phyloP scores from a whole-genome alignment of 371 early-diverging fungal genomes.

The Gilbertella persicaria region DNA sequence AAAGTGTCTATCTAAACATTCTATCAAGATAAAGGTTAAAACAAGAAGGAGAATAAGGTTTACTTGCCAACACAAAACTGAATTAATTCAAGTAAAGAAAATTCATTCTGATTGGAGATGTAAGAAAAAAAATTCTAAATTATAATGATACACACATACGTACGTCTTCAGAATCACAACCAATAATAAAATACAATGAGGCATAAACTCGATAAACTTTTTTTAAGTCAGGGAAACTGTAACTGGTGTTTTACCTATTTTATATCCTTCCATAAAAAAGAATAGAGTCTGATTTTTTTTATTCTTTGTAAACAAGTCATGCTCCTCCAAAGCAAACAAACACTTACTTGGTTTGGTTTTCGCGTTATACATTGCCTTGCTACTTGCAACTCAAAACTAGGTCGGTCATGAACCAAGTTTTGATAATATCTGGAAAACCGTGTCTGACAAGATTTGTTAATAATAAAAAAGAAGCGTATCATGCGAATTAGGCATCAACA shows the following conservation, averaged over 20 bases:
- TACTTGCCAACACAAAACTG: constrained; percentile 50
- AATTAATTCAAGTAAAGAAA: constrained; percentile 48
- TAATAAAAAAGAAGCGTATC: constrained; percentile 45
- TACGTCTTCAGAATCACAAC: constrained; percentile 36
- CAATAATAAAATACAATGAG: constrained; percentile 48
- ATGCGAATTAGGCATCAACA: constrained; percentile 7
- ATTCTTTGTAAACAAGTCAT: not conserved
- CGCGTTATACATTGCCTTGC: constrained; percentile 36
- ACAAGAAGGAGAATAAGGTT: not conserved
- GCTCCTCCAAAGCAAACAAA: not conserved
- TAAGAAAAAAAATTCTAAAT: not conserved
- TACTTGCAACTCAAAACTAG: constrained; percentile 35
- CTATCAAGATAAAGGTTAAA: constrained; percentile 14
- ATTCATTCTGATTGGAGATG: constrained; percentile 50
- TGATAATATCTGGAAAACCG: constrained; percentile 48
- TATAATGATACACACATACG: not conserved
- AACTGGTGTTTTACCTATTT: constrained; percentile 26
- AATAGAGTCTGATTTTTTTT: constrained; percentile 17
- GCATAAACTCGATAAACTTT: constrained; percentile 46
- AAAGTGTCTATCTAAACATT: constrained; percentile 44
- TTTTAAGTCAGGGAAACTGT: not conserved
- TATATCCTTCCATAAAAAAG: constrained; percentile 14
- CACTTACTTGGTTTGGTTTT: constrained; percentile 31
- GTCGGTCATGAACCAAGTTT: constrained; percentile 21
- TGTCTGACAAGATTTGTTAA: constrained; percentile 48